These are phyloP conservation scores for Wickerhamiella alocasiicola DNA, from an alignment of 805 yeast genomes.

Conservation along the genomic window DNA sequence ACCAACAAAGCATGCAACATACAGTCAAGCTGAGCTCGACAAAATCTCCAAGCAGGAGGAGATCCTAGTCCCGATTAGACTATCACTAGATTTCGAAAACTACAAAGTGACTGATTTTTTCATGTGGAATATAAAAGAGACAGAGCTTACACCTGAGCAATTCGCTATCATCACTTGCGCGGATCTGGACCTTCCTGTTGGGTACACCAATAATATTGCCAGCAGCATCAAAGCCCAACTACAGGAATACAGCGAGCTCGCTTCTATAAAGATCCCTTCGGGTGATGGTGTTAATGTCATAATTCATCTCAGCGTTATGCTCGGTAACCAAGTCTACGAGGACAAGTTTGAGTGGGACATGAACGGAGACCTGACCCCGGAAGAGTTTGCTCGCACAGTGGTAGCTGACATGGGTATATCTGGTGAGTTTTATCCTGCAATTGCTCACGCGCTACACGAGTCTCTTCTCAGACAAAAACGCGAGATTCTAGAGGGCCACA, in stretches of 20 bases:
- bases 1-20: slow-evolving; percentile 29
- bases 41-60: slow-evolving; percentile 33
- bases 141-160: slow-evolving; percentile 56
- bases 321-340: slow-evolving; percentile 73
- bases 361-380: slow-evolving; percentile 50
- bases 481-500: slow-evolving; percentile 63
- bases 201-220: slow-evolving; percentile 48
- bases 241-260: slow-evolving; percentile 55
- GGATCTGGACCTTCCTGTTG: slow-evolving; percentile 69
- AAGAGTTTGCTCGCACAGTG: slow-evolving; percentile 65
- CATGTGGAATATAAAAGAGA: slow-evolving; percentile 62
- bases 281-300: slow-evolving; percentile 62
- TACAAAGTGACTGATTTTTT: slow-evolving; percentile 48
- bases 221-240: slow-evolving; percentile 68
- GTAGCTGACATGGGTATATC: slow-evolving; percentile 76
- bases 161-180: slow-evolving; percentile 64
- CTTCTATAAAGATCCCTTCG: slow-evolving; percentile 52
- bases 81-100: slow-evolving; percentile 47
- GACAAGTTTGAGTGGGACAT: slow-evolving; percentile 95
- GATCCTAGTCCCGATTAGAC: slow-evolving; percentile 50
- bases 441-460: slow-evolving; percentile 78
- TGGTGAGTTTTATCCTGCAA: slow-evolving; percentile 80
- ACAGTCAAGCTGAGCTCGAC: slow-evolving; percentile 28
- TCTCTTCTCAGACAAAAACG: slow-evolving; percentile 60
- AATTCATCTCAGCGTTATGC: slow-evolving; percentile 65